Evolutionary conservation across 345 rosid genomes (phyloP).

Genomic region (Balakata baccata): DNA sequence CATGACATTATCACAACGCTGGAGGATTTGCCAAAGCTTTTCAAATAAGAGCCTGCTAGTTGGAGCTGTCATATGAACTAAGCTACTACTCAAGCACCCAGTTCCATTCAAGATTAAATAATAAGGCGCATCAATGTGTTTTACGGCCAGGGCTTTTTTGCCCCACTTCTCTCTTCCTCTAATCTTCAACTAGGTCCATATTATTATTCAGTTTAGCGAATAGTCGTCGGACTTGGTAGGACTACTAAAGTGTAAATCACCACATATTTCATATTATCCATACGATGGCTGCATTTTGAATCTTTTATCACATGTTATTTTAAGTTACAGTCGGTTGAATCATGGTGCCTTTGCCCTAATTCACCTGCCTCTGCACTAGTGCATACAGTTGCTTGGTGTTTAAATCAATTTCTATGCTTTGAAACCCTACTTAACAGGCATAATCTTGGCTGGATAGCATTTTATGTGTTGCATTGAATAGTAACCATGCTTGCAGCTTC

Average conservation of each 20-base stretch:
- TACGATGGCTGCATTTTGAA: neutral
- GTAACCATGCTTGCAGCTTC: too few relatives aligned
- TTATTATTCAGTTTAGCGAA: constrained; percentile 4
- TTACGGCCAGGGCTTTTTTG: neutral
- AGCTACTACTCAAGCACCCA: neutral
- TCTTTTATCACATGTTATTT: neutral
- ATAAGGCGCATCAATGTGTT: neutral
- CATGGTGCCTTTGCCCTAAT: neutral
- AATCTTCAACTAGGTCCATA: constrained; percentile 14
- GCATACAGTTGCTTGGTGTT: neutral
- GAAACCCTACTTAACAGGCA: neutral
- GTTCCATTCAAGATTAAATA: neutral
- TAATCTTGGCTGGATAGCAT: neutral
- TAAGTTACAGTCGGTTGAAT: neutral
- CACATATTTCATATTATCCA: neutral
- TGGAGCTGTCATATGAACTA: neutral
- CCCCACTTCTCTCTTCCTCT: neutral
- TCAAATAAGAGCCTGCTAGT: neutral
- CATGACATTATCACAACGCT: neutral
- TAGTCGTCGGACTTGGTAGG: constrained; percentile 22
- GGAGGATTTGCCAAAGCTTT: neutral
- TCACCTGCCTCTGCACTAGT: neutral
- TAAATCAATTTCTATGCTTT: too few relatives aligned
- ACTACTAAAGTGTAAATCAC: constrained; percentile 5
- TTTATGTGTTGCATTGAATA: too few relatives aligned